These are phyloP conservation scores for Aspergillus egyptiacus DNA, from an alignment of 495 filamentous ascomycete genomes.

Conservation along the genomic window DNA sequence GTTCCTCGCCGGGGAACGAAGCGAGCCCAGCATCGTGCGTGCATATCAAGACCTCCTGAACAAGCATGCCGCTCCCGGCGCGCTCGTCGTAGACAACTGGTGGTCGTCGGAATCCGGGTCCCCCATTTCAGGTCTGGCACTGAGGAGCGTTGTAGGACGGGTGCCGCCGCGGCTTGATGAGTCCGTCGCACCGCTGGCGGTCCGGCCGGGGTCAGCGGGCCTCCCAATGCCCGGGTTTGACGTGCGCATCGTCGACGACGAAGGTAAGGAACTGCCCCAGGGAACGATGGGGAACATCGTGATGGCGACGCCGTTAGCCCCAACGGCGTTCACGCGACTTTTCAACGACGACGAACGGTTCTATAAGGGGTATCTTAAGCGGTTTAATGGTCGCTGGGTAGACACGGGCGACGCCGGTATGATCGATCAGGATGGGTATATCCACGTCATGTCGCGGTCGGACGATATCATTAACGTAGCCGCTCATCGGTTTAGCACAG, in stretches of 20 bases:
- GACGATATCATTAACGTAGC: slow-evolving; percentile 97
- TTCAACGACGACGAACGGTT: slow-evolving; percentile 82
- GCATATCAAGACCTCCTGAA: slow-evolving; percentile 68
- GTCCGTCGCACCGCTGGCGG: slow-evolving; percentile 33
- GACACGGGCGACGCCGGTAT: slow-evolving; percentile 90
- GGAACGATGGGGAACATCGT: slow-evolving; percentile 92
- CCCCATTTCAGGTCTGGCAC: slow-evolving; percentile 76
- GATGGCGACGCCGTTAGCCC: slow-evolving; percentile 71
- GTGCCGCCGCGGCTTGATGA: slow-evolving; percentile 6
- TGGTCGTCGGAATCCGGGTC: slow-evolving; percentile 92
- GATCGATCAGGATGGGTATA: slow-evolving; percentile 74
- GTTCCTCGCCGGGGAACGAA: slow-evolving; percentile 85
- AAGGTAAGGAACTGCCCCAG: slow-evolving; percentile 57
- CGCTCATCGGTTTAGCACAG: slow-evolving; percentile 86
- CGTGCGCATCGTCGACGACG: slow-evolving; percentile 74
- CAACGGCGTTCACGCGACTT: slow-evolving; percentile 76
- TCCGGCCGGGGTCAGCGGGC: slow-evolving; percentile 82
- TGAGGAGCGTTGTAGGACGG: slow-evolving; percentile 37
- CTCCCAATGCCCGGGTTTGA: slow-evolving; percentile 90
- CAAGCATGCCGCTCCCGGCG: slow-evolving; percentile 54
- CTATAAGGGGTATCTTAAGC: slow-evolving; percentile 71
- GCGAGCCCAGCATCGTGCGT: slow-evolving; percentile 77
- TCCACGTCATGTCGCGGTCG: slow-evolving; percentile 77
- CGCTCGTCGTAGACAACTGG: slow-evolving; percentile 86
- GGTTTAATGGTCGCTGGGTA: slow-evolving; percentile 74